phyloP scores from a whole-genome alignment of 257 asterid species.

The Scutellaria barbata region DNA sequence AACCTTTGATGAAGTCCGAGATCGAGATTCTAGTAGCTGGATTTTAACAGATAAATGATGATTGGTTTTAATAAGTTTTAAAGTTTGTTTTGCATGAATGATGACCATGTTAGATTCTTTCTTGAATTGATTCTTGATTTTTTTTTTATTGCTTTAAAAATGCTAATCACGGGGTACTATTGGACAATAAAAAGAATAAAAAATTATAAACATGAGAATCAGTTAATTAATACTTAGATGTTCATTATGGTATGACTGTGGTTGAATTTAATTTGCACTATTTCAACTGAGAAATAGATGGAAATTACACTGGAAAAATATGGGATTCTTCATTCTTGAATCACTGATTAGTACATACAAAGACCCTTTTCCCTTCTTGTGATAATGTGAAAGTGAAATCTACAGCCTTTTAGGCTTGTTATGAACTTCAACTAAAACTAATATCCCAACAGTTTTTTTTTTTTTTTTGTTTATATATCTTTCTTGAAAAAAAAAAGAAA shows the following conservation, averaged over 20 bases:
- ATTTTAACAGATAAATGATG: neutral
- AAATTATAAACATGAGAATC: neutral
- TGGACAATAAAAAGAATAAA: neutral
- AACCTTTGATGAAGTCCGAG: too few relatives aligned
- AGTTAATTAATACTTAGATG: neutral
- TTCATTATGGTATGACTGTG: conserved; percentile 14
- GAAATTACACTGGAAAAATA: conserved; percentile 33
- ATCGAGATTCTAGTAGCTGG: neutral
- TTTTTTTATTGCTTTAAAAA: neutral
- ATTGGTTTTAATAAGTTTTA: neutral
- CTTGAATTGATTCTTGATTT: neutral
- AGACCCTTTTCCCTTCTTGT: conserved; percentile 29
- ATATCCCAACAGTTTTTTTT: conserved; percentile 13
- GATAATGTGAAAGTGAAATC: conserved; percentile 3
- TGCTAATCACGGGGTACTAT: conserved; percentile 25
- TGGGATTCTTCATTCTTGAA: conserved; percentile 36
- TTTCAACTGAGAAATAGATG: conserved; percentile 42
- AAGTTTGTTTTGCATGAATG: neutral
- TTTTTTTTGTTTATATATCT: neutral
- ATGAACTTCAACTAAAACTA: conserved; percentile 40
- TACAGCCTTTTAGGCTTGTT: conserved; percentile 34
- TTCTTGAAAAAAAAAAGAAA: neutral
- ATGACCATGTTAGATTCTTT: conserved; percentile 3
- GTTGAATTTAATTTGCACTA: conserved; percentile 25
- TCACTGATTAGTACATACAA: conserved; percentile 38